Evolutionary conservation across 2,329 filamentous ascomycete species (phyloP).

Genomic region (Macroventuria anomochaeta): DNA sequence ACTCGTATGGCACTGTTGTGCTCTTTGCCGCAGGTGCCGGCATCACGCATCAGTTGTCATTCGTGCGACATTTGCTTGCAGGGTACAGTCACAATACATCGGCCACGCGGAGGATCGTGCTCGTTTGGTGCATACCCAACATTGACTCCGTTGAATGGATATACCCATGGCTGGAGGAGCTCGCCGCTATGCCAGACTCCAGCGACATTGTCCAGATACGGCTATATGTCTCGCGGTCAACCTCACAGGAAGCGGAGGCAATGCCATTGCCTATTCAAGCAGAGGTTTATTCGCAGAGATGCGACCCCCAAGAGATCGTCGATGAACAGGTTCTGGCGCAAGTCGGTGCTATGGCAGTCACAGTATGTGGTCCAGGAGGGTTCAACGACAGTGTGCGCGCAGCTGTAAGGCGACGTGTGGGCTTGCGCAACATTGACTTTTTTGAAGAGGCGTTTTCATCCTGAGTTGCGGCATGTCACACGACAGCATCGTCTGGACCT

Average conservation of each 20-base stretch:
- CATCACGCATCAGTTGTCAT: conserved; percentile 91
- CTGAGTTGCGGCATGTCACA: background rate
- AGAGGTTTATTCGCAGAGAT: conserved; percentile 83
- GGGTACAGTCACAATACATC: conserved; percentile 69
- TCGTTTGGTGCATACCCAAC: conserved; percentile 89
- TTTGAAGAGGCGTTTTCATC: conserved; percentile 74
- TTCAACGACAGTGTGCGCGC: conserved; percentile 74
- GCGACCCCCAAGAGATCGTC: conserved; percentile 76
- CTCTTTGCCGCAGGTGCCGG: conserved; percentile 90
- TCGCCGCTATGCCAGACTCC: conserved; percentile 76
- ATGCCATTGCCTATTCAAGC: conserved; percentile 61
- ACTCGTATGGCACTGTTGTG: conserved; percentile 86
- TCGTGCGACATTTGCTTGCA: conserved; percentile 68
- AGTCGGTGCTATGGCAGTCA: conserved; percentile 84
- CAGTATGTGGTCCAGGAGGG: conserved; percentile 74
- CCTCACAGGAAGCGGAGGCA: conserved; percentile 73
- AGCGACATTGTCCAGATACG: conserved; percentile 82
- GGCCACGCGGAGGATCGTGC: conserved; percentile 76
- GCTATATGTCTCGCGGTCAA: conserved; percentile 83
- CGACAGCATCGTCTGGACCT: background rate
- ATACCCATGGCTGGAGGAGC: conserved; percentile 81
- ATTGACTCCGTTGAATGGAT: conserved; percentile 88
- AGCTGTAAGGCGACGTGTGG: conserved; percentile 67
- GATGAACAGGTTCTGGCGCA: conserved; percentile 78
- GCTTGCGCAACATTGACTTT: conserved; percentile 71